Evolutionary conservation across 1,284 basidiomycete species (phyloP).

Genomic region (Leccinum angustisporum): DNA sequence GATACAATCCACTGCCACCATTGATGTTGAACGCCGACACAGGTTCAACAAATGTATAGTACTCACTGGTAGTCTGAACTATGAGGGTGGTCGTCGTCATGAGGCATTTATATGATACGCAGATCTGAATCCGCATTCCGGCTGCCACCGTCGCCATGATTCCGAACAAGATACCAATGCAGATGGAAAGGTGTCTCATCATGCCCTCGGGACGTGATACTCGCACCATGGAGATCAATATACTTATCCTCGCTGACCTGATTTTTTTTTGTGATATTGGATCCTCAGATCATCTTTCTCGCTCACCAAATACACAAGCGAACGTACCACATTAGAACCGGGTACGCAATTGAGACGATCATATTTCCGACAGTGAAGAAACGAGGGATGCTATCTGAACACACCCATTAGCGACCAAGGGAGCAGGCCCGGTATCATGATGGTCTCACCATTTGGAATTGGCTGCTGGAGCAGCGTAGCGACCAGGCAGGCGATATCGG

Average conservation of each 20-base stretch:
- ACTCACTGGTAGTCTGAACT: constrained; percentile 23
- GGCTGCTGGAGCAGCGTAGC: constrained; percentile 14
- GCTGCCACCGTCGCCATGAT: constrained; percentile 13
- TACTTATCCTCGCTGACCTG: constrained; percentile 29
- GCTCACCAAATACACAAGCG: neutral
- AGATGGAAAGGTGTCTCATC: constrained; percentile 8
- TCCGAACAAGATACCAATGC: constrained; percentile 18
- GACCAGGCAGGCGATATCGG: constrained; percentile 17
- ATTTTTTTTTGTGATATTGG: neutral
- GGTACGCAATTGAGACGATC: constrained; percentile 22
- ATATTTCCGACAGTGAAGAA: constrained; percentile 16
- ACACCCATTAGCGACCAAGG: neutral
- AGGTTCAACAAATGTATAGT: neutral
- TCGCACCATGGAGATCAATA: constrained; percentile 28
- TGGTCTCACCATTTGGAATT: constrained; percentile 2
- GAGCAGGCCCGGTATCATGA: neutral
- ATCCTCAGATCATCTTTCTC: neutral
- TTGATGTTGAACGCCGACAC: constrained; percentile 3
- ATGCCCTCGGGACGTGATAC: constrained; percentile 20
- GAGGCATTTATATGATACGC: constrained; percentile 15
- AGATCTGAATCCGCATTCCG: constrained; percentile 14
- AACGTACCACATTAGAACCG: constrained; percentile 30
- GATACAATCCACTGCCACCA: constrained; percentile 18
- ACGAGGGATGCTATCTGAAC: constrained; percentile 7
- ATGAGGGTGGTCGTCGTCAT: constrained; percentile 11